Evolutionary conservation across 179 eudicot genomes (phyloP), one percentile per base, ranked within the genome.

Genomic region (Silene noctiflora): DNA sequence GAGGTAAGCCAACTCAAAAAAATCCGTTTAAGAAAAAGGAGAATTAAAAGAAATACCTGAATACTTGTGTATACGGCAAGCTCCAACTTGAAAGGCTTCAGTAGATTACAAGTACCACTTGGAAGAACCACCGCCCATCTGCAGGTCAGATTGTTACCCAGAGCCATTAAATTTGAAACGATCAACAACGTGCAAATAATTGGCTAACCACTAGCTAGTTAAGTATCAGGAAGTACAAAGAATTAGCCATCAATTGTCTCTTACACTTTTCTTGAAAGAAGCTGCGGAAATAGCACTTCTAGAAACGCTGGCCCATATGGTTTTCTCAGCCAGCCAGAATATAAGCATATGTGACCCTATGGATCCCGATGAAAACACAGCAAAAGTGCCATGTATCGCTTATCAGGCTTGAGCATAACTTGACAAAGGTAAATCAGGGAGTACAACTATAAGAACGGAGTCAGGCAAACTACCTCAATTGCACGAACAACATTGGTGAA

Each of bases 311-410:
- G 97, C 64, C 97, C 99, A 81, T 87, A 84, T 63, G 84, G 86
- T 83, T 95, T 97, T 48, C 93, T 81, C 83, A 94, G 80, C 96
- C 95, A 95, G 72, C 99, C 97, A 77, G 97, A 83, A 87, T 93
- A 93, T 68, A 93, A 84, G 90, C 97, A 91, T 70, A 91, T 75
- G 79, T 94, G 95, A 81, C 79, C 82, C 98, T 94, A 70, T n/a
- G 76, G 27, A 65, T 65, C 76, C 25, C 73, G 76, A 60, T 75
- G 64, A 12, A 20, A 80, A 76, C 19, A 78, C 62, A 74, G 81
- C 61, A 77, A 71, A 4, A 65, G 56, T 64, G 20, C 17, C 17
- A 5, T 16, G 27, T 27, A 27, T 48, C 8, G 53, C 14, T 12
- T 6, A 44, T 17, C 0, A 31, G 3, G 20, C n/a, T 4, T 21